Evolutionary conservation across 306 rosid species (phyloP), one percentile per base, ranked within the genome.

Genomic region (Psophocarpus tetragonolobus): DNA sequence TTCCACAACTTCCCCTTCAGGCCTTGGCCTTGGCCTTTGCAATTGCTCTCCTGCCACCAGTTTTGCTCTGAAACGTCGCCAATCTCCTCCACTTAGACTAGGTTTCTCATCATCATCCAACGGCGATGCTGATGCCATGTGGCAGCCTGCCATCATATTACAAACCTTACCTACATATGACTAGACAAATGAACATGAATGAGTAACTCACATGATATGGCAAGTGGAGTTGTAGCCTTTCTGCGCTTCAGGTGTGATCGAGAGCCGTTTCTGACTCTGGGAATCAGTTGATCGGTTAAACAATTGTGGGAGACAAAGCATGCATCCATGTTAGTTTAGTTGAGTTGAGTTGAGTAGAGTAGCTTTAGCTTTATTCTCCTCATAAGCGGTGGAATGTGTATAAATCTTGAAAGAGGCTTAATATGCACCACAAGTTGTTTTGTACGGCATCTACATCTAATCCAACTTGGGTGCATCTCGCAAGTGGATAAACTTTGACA

Each of bases 41-140:
- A 48, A 65, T 47, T 82, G 81, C 6, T 91, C 89, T 50, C 88
- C 85, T 1, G 92, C 97, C 17, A 95, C 96, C 50, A 95, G 62
- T 48, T 83, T 89, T 50, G 98, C 98, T n/a, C 97, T 85, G 80
- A 92, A 95, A 10, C 90, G 82, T 82, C 97, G 76, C 97, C 97
- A 95, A 79, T 95, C 98, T 3, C 84, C 98, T 3, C 84, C 61
- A 27, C 78, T 60, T 2, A 66, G 39, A 10, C 9, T n/a, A 1
- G 83, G 87, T 8, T 61, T 66, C 10, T 65, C 80, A 29, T 83
- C 80, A 17, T 82, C 88, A 60, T 89, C 90, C n/a, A 29, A 81
- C 12, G 87, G 81, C 10, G 93, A 79, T 35, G 85, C 66, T 13
- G 89, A 80, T 38, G 91, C 81, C 74, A 36, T 8, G 18, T 75